Base-by-base conservation (phyloP, 352 stramenopile species). In the Phytophthora nicotianae region DNA sequence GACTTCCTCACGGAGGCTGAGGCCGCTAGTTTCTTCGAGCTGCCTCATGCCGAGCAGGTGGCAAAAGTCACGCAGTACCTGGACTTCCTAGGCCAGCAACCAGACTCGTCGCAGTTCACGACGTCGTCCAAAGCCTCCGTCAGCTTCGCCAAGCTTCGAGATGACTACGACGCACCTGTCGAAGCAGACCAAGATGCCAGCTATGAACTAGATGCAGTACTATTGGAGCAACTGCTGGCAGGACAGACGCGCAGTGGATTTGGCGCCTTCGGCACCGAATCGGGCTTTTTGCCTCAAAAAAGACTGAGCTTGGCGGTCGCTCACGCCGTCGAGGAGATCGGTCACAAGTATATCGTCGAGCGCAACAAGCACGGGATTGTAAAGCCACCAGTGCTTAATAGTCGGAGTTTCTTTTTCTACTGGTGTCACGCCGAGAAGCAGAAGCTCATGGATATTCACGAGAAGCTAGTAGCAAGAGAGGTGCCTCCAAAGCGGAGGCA, bases 371-470 rank as follows among this genome's bases (percentile, higher is more conserved):
- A 59, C 19, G 75, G 72, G 11, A 53, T 72, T 26, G 53, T 72
- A 3, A 78, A 67, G 14, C 53, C 72, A 13, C 76, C 66, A 0
- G 80, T 86, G 23, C 77, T 95, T 23, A 95, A 93, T 56, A 91
- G 83, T 55, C 74, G 86, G 10, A 95, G 86, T 53, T 95, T 93
- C 53, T 92, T 87, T 67, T 85, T 95, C 55, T 89, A 92, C 47
- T 95, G 86, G 86, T 93, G 86, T 52, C 86, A 95, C 58, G 86
- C 86, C 2, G 86, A 95, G 58, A 95, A 95, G 59, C 86, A 95
- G 62, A 95, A 93, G 62, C 62, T 93, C 23, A 71, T 90, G 52
- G 82, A 95, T 48, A 77, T 95, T 19, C 73, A 68, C n/a, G 70
- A 74, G 42, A 92, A 93, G 54, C 61, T 93, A 33, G 43, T 50